phyloP scores from a whole-genome alignment of 495 filamentous ascomycete genomes.

The Aspergillus kassunensis region DNA sequence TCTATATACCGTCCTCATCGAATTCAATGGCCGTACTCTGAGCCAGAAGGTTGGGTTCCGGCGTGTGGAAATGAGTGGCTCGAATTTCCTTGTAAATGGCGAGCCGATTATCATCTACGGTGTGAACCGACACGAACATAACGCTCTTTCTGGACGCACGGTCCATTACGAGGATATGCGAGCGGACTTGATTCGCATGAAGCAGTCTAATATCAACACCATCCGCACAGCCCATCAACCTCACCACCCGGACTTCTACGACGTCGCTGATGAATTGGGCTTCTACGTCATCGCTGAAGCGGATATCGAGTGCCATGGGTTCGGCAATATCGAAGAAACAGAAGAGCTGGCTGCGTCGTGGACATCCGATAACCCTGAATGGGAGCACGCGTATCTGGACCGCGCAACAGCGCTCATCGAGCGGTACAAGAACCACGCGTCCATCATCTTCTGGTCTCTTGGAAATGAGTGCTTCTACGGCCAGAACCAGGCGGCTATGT shows the following conservation, averaged over 20 bases:
- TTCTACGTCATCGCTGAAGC: conserved; percentile 3
- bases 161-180: conserved; percentile 3
- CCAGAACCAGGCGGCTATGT: conserved; percentile 11
- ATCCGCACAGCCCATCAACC: conserved; percentile 1
- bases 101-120: conserved; percentile 3
- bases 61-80: neutral
- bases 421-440: conserved; percentile 12
- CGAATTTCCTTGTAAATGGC: conserved; percentile 4
- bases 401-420: conserved; percentile 5
- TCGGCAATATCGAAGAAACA: neutral
- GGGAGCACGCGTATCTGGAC: conserved; percentile 12
- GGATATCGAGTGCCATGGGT: conserved; percentile 5
- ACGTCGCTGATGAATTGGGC: conserved; percentile 1
- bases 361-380: conserved; percentile 13
- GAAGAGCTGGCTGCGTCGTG: conserved; percentile 2
- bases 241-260: conserved; percentile 2
- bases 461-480: conserved; percentile 13
- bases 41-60: conserved; percentile 2
- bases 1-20: neutral
- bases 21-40: neutral
- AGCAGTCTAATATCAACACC: conserved; percentile 1
- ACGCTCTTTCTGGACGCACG: neutral
- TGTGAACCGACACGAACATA: conserved; percentile 6
- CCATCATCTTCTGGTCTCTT: conserved; percentile 10
- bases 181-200: conserved; percentile 3